These are phyloP conservation scores for Conidiobolus incongruus DNA, from an alignment of 371 early-diverging fungal genomes.

Conservation along the genomic window DNA sequence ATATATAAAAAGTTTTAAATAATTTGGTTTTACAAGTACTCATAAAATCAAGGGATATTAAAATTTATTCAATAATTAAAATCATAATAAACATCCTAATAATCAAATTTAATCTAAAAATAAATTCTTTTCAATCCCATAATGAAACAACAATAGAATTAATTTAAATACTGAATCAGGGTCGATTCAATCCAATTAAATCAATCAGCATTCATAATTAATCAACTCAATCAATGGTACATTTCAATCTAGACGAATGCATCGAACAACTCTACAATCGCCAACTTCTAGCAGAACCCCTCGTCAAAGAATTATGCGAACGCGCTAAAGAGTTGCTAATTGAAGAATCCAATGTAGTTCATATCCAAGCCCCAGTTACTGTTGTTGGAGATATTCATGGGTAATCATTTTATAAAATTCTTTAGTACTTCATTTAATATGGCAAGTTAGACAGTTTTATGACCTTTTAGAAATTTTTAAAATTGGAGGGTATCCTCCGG, in stretches of 20 bases:
- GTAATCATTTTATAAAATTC: conserved; percentile 13
- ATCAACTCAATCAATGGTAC: neutral
- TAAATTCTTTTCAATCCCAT: too few species aligned
- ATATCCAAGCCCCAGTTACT: conserved; percentile 71
- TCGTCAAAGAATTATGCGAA: conserved; percentile 73
- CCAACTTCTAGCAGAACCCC: conserved; percentile 59
- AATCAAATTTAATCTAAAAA: too few species aligned
- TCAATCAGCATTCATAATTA: too few species aligned
- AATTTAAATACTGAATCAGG: too few species aligned
- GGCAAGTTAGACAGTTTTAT: conserved; percentile 60
- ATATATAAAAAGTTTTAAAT: too few species aligned
- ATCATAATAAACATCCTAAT: too few species aligned
- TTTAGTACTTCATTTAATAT: neutral
- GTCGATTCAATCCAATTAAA: too few species aligned
- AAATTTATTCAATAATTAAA: too few species aligned
- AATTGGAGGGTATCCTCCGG: conserved; percentile 79
- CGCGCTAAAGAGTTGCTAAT: conserved; percentile 67
- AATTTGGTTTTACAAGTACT: too few species aligned
- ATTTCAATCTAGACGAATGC: conserved; percentile 34
- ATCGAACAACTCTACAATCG: conserved; percentile 43
- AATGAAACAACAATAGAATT: too few species aligned
- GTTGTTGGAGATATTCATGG: conserved; percentile 94
- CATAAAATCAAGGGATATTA: too few species aligned
- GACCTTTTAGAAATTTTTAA: conserved; percentile 90
- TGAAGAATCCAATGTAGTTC: conserved; percentile 76